Conservation (phyloP, 495 filamentous ascomycete genomes). For the Hyaloscypha finlandica region DNA sequence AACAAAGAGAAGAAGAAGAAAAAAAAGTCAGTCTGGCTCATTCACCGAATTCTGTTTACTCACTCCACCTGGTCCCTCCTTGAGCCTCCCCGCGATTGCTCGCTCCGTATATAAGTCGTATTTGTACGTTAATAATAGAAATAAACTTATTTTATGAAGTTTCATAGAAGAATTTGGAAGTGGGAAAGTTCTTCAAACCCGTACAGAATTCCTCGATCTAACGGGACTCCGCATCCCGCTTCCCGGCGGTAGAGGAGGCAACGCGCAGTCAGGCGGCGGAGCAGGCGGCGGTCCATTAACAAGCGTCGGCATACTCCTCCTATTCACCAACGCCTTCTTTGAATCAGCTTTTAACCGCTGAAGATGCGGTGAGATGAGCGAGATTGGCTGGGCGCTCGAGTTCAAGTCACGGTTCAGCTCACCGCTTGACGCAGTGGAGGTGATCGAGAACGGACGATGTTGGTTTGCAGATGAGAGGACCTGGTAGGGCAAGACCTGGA, state of each 20-base stretch:
- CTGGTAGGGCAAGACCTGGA: neutral
- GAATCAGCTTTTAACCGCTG: constrained; percentile 13
- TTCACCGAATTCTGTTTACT: neutral
- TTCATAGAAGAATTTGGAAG: neutral
- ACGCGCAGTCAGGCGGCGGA: constrained; percentile 63
- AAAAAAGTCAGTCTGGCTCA: neutral
- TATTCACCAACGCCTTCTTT: constrained; percentile 37
- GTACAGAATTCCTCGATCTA: neutral
- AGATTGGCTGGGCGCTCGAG: neutral
- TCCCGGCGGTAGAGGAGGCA: constrained; percentile 58
- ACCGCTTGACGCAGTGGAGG: neutral
- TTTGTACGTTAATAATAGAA: neutral
- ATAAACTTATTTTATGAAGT: neutral
- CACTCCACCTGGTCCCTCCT: neutral
- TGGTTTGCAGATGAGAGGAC: neutral
- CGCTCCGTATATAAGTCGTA: constrained; percentile 5
- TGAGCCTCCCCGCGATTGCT: constrained; percentile 17
- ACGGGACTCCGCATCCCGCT: constrained; percentile 10
- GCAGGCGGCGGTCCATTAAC: constrained; percentile 59
- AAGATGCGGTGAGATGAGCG: constrained; percentile 10
- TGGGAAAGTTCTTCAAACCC: neutral
- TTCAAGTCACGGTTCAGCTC: neutral
- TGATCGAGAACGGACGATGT: neutral
- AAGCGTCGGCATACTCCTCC: constrained; percentile 61
- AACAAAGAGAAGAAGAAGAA: neutral